These are phyloP conservation scores for Lactuca sativa DNA, from an alignment of 129 eudicot genomes.

Conservation along the genomic window DNA sequence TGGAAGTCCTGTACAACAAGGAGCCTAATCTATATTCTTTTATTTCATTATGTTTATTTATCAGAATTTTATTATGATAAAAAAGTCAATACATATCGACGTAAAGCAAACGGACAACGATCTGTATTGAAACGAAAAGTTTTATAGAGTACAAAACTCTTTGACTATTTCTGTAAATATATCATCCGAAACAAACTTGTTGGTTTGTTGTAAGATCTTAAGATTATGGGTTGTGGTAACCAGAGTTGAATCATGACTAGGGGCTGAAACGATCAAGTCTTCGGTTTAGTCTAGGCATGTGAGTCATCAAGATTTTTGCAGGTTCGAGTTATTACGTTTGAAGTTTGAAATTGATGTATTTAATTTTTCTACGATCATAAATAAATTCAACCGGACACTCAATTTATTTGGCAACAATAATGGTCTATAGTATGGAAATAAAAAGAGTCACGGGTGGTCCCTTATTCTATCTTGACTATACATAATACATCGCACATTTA, in stretches of 20 bases:
- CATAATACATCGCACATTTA: background rate
- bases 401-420: constrained; percentile 9
- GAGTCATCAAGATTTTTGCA: background rate
- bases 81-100: too few species aligned
- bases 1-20: too few species aligned
- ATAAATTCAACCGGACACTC: constrained; percentile 10
- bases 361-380: background rate
- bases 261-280: background rate
- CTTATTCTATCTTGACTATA: background rate
- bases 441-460: constrained; percentile 29
- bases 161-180: background rate
- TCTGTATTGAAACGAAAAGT: too few species aligned
- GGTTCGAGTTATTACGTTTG: constrained; percentile 6
- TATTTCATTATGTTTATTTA: too few species aligned
- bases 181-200: background rate
- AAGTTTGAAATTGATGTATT: background rate
- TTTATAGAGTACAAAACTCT: too few species aligned
- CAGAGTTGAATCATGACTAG: background rate
- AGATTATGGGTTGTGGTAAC: background rate
- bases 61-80: too few species aligned
- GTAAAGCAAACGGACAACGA: too few species aligned
- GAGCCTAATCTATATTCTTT: too few species aligned
- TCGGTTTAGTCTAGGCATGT: background rate
- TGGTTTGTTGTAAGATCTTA: background rate
- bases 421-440: constrained; percentile 8